Evolutionary conservation across 306 rosid genomes (phyloP).

Genomic region (Vicia sativa): DNA sequence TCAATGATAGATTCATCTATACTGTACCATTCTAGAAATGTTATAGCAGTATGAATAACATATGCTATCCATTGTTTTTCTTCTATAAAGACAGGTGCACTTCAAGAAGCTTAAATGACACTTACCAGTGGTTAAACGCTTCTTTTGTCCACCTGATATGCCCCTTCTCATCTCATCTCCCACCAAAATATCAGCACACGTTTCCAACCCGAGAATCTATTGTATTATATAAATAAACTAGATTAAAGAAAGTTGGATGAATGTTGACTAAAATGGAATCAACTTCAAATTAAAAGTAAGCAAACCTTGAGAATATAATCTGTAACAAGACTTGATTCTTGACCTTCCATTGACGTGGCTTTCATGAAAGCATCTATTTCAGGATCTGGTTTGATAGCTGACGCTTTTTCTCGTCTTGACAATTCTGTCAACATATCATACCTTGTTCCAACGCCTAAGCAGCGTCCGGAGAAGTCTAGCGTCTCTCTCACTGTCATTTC

Average conservation of each 20-base stretch:
- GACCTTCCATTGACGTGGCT: conserved; percentile 66
- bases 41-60: background rate
- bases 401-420: conserved; percentile 60
- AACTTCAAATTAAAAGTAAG: background rate
- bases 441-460: conserved; percentile 72
- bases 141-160: conserved; percentile 88
- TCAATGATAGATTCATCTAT: background rate
- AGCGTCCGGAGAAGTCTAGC: conserved; percentile 68
- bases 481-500: conserved; percentile 81
- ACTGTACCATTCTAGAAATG: background rate
- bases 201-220: conserved; percentile 80
- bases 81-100: background rate
- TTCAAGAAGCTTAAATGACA: background rate
- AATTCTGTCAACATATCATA: conserved; percentile 59
- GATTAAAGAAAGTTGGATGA: background rate
- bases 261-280: background rate
- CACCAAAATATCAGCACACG: conserved; percentile 78
- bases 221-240: conserved; percentile 17
- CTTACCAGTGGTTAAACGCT: conserved; percentile 86
- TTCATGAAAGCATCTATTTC: conserved; percentile 81
- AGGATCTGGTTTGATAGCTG: conserved; percentile 64
- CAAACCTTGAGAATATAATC: conserved; percentile 77
- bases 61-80: background rate
- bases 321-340: conserved; percentile 59
- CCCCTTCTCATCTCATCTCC: conserved; percentile 91